A percentile compares a stretch with the other conserved stretches of the same genome.
Conservation (phyloP, 1,284 basidiomycete genomes). For the Butyriboletus appendiculatus region DNA sequence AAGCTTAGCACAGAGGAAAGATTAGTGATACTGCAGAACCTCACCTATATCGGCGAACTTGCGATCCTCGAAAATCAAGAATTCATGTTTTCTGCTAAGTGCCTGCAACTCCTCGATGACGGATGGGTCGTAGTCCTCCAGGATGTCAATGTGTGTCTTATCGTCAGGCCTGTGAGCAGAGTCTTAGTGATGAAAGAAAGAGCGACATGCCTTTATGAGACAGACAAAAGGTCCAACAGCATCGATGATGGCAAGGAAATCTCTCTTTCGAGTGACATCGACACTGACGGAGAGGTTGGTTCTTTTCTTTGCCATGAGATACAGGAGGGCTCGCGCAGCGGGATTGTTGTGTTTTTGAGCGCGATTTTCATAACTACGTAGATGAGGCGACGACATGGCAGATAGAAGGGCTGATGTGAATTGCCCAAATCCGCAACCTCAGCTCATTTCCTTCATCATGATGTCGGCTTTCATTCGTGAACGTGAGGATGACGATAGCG, state of each 20-base stretch:
- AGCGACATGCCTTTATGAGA: constrained; percentile 80
- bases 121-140: constrained; percentile 86
- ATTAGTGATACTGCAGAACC: not conserved
- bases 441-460: constrained; percentile 7
- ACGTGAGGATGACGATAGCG: constrained; percentile 50
- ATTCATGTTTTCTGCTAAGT: constrained; percentile 85
- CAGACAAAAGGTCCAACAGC: constrained; percentile 89
- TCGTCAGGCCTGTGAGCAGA: constrained; percentile 24
- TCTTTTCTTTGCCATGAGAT: constrained; percentile 86
- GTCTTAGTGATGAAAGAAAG: constrained; percentile 17
- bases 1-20: constrained; percentile 1
- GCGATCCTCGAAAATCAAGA: constrained; percentile 97
- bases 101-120: constrained; percentile 72
- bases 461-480: constrained; percentile 42
- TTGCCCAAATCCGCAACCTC: not conserved
- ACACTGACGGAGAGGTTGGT: constrained; percentile 95
- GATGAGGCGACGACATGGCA: constrained; percentile 45
- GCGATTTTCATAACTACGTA: constrained; percentile 65
- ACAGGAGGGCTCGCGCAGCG: constrained; percentile 76
- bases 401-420: not conserved
- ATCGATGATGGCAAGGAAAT: constrained; percentile 87
- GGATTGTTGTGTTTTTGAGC: constrained; percentile 67
- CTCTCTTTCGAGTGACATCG: constrained; percentile 84
- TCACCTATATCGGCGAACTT: constrained; percentile 99
- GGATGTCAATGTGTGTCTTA: constrained; percentile 96